phyloP scores from a whole-genome alignment of 306 rosid species.

The Begonia masoniana region DNA sequence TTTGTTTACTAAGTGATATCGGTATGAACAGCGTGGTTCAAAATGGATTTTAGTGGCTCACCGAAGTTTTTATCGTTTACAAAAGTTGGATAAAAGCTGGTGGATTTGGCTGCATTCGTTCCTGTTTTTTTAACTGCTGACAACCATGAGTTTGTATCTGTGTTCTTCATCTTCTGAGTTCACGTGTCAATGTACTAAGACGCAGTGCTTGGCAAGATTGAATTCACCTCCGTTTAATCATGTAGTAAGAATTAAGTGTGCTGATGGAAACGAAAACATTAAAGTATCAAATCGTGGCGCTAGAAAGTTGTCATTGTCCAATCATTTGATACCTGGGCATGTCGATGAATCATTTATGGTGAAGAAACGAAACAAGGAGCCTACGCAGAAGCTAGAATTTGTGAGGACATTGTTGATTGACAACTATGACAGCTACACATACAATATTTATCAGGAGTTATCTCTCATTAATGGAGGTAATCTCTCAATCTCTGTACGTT shows the following conservation, averaged over 20 bases:
- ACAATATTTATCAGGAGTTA: constrained; percentile 90
- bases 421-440: constrained; percentile 96
- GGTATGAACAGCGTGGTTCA: no score
- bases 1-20: no score
- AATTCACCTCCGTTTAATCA: constrained; percentile 18
- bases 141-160: constrained; percentile 30
- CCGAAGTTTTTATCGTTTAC: constrained; percentile 3
- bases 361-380: constrained; percentile 21
- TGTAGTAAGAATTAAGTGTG: constrained; percentile 25
- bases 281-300: constrained; percentile 17
- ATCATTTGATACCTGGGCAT: constrained; percentile 34
- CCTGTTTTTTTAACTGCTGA: not conserved
- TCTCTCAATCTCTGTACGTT: constrained; percentile 17
- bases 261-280: constrained; percentile 19
- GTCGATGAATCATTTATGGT: constrained; percentile 37
- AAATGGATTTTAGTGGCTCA: no score
- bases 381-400: constrained; percentile 32
- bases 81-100: constrained; percentile 19
- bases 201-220: constrained; percentile 16
- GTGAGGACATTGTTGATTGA: constrained; percentile 92
- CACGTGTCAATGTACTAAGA: constrained; percentile 29
- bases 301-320: constrained; percentile 25
- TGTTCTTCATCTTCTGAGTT: constrained; percentile 34
- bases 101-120: not conserved
- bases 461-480: constrained; percentile 80